Conservation (phyloP, 2,329 filamentous ascomycete species). For the Exophiala alcalophila region DNA sequence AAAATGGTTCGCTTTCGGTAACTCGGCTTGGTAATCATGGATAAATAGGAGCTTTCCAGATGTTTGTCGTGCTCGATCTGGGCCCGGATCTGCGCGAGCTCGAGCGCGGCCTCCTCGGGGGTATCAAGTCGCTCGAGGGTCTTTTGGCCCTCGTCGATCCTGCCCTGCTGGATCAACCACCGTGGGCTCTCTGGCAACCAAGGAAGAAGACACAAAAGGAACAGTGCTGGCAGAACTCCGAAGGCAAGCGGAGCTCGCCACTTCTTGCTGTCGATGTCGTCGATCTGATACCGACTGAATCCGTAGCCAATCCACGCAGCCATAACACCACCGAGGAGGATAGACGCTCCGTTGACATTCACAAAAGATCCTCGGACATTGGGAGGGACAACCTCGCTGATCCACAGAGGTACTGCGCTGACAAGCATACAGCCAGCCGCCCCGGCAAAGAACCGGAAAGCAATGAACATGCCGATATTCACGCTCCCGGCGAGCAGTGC, state of each 20-base stretch:
- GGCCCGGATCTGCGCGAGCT: slow-evolving; percentile 13
- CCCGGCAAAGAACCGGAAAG: slow-evolving; percentile 41
- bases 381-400: slow-evolving; percentile 9
- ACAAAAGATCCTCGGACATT: slow-evolving; percentile 8
- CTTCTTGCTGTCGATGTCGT: not conserved
- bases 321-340: slow-evolving; percentile 5
- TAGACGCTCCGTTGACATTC: slow-evolving; percentile 2
- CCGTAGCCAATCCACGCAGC: slow-evolving; percentile 10
- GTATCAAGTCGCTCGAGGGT: slow-evolving; percentile 7
- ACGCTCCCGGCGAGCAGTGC: slow-evolving; percentile 37
- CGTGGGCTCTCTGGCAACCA: slow-evolving; percentile 16
- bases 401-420: slow-evolving; percentile 4
- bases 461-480: slow-evolving; percentile 27
- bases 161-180: slow-evolving; percentile 10
- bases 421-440: slow-evolving; percentile 33
- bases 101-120: slow-evolving; percentile 8
- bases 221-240: not conserved
- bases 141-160: slow-evolving; percentile 6
- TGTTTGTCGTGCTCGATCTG: slow-evolving; percentile 8
- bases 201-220: slow-evolving; percentile 2
- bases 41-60: slow-evolving; percentile 6
- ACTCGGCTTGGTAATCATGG: slow-evolving; percentile 11
- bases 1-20: slow-evolving; percentile 16
- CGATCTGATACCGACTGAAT: not conserved
- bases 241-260: too few relatives aligned